Conservation (phyloP, 495 filamentous ascomycete species). For the Antarctomyces pellizariae region DNA sequence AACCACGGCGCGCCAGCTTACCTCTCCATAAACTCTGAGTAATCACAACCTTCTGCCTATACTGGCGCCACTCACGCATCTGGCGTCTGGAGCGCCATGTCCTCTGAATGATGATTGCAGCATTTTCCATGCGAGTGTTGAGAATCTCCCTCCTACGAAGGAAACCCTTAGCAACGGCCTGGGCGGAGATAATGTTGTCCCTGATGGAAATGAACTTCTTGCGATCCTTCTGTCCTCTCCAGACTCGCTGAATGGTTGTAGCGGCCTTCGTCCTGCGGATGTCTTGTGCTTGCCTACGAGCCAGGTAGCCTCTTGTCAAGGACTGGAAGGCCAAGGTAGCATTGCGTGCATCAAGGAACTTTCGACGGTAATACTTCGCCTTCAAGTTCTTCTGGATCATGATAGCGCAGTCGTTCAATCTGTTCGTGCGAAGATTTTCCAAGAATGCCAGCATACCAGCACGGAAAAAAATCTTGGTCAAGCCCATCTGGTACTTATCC, state of each 20-base stretch:
- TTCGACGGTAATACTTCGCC: constrained; percentile 83
- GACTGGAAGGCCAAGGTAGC: constrained; percentile 67
- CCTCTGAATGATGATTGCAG: constrained; percentile 73
- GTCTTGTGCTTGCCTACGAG: constrained; percentile 56
- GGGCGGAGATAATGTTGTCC: constrained; percentile 59
- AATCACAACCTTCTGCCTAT: constrained; percentile 68
- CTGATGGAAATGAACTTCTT: constrained; percentile 55
- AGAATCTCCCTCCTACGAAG: constrained; percentile 70
- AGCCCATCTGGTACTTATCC: constrained; percentile 87
- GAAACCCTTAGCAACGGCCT: constrained; percentile 79
- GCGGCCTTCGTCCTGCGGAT: constrained; percentile 66
- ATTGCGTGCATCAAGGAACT: constrained; percentile 66
- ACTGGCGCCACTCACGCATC: constrained; percentile 63
- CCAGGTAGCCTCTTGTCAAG: constrained; percentile 43
- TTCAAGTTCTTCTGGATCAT: constrained; percentile 98
- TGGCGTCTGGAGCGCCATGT: constrained; percentile 64
- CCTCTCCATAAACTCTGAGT: constrained; percentile 90
- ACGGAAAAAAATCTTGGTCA: constrained; percentile 98
- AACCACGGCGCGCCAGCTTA: constrained; percentile 51
- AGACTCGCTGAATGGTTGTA: constrained; percentile 83
- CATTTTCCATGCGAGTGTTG: constrained; percentile 84
- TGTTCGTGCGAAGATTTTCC: constrained; percentile 73
- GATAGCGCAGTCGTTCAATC: constrained; percentile 82
- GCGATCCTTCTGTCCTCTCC: constrained; percentile 73
- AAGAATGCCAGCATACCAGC: constrained; percentile 97